These are phyloP conservation scores for Saccharomyces jurei DNA, from an alignment of 805 yeast species.

Conservation along the genomic window DNA sequence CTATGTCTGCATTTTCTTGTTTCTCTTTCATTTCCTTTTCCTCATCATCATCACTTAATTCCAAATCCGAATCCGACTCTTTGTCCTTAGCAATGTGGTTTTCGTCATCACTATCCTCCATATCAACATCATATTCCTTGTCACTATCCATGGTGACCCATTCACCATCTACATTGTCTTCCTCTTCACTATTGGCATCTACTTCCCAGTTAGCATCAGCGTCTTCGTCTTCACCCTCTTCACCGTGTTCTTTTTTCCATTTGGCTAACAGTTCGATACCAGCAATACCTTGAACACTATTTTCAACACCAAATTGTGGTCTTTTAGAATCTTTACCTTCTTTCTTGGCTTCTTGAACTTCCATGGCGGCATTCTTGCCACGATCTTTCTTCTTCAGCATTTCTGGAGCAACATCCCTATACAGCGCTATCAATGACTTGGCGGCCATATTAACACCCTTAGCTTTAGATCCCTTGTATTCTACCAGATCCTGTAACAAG, in stretches of 20 bases:
- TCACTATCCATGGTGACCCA: slow-evolving; percentile 87
- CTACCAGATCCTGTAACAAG: slow-evolving; percentile 79
- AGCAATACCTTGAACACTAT: slow-evolving; percentile 63
- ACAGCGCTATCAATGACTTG: slow-evolving; percentile 71
- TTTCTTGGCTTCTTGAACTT: slow-evolving; percentile 54
- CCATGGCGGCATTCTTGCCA: slow-evolving; percentile 88
- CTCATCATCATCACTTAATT: slow-evolving; percentile 20
- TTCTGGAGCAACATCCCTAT: slow-evolving; percentile 93
- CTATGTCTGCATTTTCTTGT: slow-evolving; percentile 24
- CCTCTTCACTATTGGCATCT: slow-evolving; percentile 23
- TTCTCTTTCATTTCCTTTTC: slow-evolving; percentile 16
- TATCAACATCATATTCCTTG: slow-evolving; percentile 54
- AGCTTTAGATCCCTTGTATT: slow-evolving; percentile 86
- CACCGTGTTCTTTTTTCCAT: slow-evolving; percentile 54
- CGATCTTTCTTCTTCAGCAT: slow-evolving; percentile 86
- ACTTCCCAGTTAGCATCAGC: slow-evolving; percentile 55
- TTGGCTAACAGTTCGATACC: slow-evolving; percentile 85
- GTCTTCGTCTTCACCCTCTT: slow-evolving; percentile 46
- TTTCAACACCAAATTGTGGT: slow-evolving; percentile 71
- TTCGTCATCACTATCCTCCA: slow-evolving; percentile 43
- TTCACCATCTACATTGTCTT: slow-evolving; percentile 70
- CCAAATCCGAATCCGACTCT: slow-evolving; percentile 44
- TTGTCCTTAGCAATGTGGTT: slow-evolving; percentile 34
- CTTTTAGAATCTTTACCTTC: slow-evolving; percentile 30
- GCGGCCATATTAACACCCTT: slow-evolving; percentile 95